Evolutionary conservation across 192 early-diverging fungal species (phyloP).

Genomic region (Backusella morwellensis): DNA sequence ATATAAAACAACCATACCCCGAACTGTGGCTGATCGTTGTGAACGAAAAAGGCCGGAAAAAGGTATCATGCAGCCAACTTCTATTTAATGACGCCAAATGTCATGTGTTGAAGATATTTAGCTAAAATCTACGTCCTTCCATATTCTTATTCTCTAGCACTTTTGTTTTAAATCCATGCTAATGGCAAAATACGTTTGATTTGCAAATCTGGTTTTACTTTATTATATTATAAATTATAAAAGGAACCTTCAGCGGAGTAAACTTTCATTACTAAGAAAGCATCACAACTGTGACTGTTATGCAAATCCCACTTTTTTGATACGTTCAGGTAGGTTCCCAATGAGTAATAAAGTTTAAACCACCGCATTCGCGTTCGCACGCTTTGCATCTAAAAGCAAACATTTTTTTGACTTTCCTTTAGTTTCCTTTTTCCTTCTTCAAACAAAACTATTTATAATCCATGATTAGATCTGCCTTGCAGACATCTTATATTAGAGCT

Average conservation of each 20-base stretch:
- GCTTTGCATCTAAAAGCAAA: neutral
- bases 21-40: neutral
- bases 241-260: neutral
- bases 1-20: neutral
- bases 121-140: neutral
- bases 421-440: neutral
- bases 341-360: constrained; percentile 14
- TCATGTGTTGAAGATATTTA: neutral
- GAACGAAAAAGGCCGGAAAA: neutral
- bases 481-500: constrained; percentile 5
- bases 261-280: neutral
- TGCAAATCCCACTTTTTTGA: neutral
- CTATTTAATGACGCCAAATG: neutral
- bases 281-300: neutral
- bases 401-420: neutral
- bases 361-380: constrained; percentile 1
- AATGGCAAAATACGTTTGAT: neutral
- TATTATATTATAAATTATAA: neutral
- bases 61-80: neutral
- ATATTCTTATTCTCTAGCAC: neutral
- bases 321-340: neutral
- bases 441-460: neutral
- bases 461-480: constrained; percentile 11
- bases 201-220: neutral
- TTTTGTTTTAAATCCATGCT: neutral